Evolutionary conservation across 1,284 basidiomycete species (phyloP), one percentile per base, ranked within the genome.

Genomic region (Hymenochaete sp.): DNA sequence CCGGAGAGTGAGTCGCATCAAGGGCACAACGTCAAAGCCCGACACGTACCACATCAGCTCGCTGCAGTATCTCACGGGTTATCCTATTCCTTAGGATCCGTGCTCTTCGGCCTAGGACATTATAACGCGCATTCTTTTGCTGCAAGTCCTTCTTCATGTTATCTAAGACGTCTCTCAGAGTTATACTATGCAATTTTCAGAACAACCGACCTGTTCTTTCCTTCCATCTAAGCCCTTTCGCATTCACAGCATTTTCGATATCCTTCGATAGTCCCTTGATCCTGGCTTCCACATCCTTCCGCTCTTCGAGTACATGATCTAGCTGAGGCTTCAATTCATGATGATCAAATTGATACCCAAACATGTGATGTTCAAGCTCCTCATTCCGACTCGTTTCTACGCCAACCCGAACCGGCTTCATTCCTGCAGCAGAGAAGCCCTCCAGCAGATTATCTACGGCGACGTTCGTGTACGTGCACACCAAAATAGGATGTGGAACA

Each of bases 391-490:
- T 73, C n/a, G 74, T 75, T 2, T 69, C 68, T 28, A 72, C 77
- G 2, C 89, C 89, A 9, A 89, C 71, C 1, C 93, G 83, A 3
- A 95, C 65, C 0, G 90, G 83, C 44, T 79, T 79, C 40, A 95
- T 62, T 0, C 82, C 80, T 1, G 72, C 65, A 28, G 62, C 56
- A 49, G 71, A 72, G 19, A 89, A 70, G 0, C 85, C 83, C 56
- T 86, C 81, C 26, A 93, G 78, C 6, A 97, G 73, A 54, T 96
- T 91, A 61, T 97, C 92, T n/a, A 95, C 89, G 0, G 93, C 92
- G 19, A 82, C 87, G 54, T 97, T 95, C 29, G 93, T 97, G 59
- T 90, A 93, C 0, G 93, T 93, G 59, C 86, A 88, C 2, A 96
- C 81, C 11, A 96, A 73, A 37, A 96, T 71, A 0, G 91, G 91